phyloP scores from a whole-genome alignment of 495 filamentous ascomycete genomes.

The Echria macrotheca region DNA sequence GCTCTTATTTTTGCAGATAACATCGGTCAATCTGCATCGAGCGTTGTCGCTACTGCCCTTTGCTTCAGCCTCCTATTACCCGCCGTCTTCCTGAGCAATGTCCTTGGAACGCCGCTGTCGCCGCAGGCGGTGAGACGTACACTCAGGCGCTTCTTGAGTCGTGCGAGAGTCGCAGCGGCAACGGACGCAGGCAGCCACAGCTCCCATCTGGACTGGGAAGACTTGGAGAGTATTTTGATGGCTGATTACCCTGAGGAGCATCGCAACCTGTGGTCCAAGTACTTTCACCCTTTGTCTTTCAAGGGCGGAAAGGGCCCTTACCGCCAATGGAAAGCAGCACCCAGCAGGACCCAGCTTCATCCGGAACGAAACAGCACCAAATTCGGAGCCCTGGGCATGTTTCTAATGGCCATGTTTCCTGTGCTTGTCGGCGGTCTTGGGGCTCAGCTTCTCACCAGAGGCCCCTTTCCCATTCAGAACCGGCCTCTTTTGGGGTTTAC shows the following conservation, averaged over 20 bases:
- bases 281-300: neutral
- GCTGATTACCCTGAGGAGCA: neutral
- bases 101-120: neutral
- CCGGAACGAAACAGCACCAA: neutral
- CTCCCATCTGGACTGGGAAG: neutral
- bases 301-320: neutral
- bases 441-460: neutral
- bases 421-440: neutral
- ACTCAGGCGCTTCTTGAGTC: neutral
- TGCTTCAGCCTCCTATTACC: neutral
- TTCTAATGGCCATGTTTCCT: neutral
- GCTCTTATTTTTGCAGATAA: slow-evolving; percentile 2
- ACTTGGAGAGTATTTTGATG: neutral
- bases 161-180: neutral
- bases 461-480: neutral
- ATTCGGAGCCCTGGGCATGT: neutral
- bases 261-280: neutral
- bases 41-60: neutral
- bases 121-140: neutral
- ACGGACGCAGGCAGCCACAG: neutral
- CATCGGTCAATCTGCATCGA: neutral
- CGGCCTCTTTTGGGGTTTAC: neutral
- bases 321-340: neutral
- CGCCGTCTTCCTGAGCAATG: neutral
- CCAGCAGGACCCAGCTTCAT: neutral